Evolutionary conservation across 1,139 yeast species (phyloP), one percentile per base, ranked within the genome.

Genomic region (Taphrina communis): DNA sequence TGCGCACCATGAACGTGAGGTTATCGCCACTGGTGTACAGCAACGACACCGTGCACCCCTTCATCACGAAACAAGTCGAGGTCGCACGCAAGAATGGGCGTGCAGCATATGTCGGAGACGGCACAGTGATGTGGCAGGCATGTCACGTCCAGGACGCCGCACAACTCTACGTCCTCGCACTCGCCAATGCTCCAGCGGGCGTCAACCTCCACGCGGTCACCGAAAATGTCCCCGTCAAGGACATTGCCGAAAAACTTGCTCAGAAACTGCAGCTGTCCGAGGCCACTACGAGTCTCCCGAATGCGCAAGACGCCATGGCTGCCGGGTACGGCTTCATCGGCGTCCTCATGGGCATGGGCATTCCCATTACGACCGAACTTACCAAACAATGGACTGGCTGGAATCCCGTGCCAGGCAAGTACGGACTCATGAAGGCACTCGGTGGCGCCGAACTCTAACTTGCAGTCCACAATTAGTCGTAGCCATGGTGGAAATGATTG

Each of bases 81-180:
- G 58, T 8, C 8, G 58, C 58, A n/a, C 31, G 35, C 42, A 53
- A 38, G 42, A 53, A 53, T 17, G 58, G 58, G 11, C 14, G 8
- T 1, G 58, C 42, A 6, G 42, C 42, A 9, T 53, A 53, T n/a
- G 17, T 53, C 19, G 58, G 42, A 1, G 58, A 53, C 42, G 58
- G 58, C 9, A 6, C 41, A 6, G 5, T 19, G 58, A 8, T 9
- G 11, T 53, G 58, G 58, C 42, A 19, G 21, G 41, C 58, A 8
- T 19, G 25, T n/a, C 58, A 53, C 25, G 58, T 53, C 58, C 11
- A 53, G 25, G 58, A 53, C 17, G 58, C 58, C 21, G 42, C 58
- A 14, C 2, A 17, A 7, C 42, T 53, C 14, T 53, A 53, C 58
- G 42, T 31, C 21, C 42, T 53, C 25, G 58, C 58, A 11, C 58